Conservation (phyloP, 495 filamentous ascomycete genomes). For the Beverwykella pulmonaria region DNA sequence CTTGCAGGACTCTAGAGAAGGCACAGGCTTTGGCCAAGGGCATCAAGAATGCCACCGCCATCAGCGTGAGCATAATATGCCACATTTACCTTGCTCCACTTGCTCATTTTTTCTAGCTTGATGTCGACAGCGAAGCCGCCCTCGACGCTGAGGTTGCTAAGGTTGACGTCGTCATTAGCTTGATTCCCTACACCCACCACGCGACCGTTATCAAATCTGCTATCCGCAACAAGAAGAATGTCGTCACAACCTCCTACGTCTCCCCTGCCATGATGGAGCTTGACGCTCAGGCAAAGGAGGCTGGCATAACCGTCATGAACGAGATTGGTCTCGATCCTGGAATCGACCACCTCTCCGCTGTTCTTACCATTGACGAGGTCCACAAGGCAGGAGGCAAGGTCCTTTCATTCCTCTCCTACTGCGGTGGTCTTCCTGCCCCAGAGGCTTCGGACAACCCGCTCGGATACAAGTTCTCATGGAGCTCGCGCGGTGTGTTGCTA, state of each 20-base stretch:
- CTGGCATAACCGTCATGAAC: constrained; percentile 97
- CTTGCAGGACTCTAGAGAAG: constrained; percentile 79
- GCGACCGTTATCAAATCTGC: constrained; percentile 89
- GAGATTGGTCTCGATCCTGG: constrained; percentile 80
- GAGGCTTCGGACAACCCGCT: constrained; percentile 88
- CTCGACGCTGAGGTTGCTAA: constrained; percentile 78
- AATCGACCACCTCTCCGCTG: constrained; percentile 80
- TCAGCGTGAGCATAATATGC: constrained; percentile 25
- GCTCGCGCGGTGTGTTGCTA: constrained; percentile 79
- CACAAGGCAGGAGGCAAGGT: constrained; percentile 87
- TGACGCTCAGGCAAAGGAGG: constrained; percentile 78
- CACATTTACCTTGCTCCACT: not conserved
- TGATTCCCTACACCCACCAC: constrained; percentile 96
- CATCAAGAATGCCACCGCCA: constrained; percentile 62
- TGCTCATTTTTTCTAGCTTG: constrained; percentile 74
- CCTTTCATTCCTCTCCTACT: constrained; percentile 79
- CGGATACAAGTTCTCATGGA: constrained; percentile 88
- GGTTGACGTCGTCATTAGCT: constrained; percentile 63
- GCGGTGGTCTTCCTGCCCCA: constrained; percentile 82
- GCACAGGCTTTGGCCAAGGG: constrained; percentile 74
- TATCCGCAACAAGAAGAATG: constrained; percentile 89
- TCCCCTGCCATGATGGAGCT: constrained; percentile 91
- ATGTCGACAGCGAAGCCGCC: constrained; percentile 72
- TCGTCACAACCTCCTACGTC: constrained; percentile 95
- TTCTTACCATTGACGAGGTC: constrained; percentile 84